phyloP scores from a whole-genome alignment of 225 moss, liverwort and hornwort species.

The Lunularia cruciata region DNA sequence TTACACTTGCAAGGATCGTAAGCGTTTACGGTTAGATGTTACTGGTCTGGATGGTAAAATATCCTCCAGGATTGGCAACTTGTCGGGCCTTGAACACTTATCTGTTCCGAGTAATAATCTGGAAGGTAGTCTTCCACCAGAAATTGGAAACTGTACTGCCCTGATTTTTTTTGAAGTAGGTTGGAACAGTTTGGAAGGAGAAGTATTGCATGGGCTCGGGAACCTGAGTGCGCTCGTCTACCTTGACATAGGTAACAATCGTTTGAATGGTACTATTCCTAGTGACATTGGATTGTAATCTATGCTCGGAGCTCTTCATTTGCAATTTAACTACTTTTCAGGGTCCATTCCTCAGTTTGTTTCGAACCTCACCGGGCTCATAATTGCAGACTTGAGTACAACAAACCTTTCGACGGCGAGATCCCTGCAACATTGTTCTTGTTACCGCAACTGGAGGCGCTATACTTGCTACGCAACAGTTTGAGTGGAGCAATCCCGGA shows the following conservation, averaged over 20 bases:
- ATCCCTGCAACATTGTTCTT: background rate
- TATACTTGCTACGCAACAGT: background rate
- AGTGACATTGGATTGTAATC: slow-evolving; percentile 1
- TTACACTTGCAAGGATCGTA: background rate
- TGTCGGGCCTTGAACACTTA: too few species aligned
- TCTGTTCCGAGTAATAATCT: too few species aligned
- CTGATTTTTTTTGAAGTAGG: background rate
- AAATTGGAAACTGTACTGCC: too few species aligned
- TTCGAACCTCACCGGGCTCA: background rate
- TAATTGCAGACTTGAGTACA: background rate
- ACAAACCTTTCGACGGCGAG: too few species aligned
- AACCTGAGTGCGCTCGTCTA: background rate
- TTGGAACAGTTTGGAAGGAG: background rate
- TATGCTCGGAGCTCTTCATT: background rate
- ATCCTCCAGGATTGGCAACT: background rate
- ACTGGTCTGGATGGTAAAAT: background rate
- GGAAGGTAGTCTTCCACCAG: too few species aligned
- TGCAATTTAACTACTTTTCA: background rate
- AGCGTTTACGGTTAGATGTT: background rate
- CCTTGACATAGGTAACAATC: background rate
- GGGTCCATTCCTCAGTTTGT: too few species aligned
- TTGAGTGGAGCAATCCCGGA: too few species aligned
- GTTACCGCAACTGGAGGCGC: background rate
- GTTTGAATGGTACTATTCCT: too few species aligned
- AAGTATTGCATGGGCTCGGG: background rate